Evolutionary conservation across 139 green algal genomes (phyloP).

Genomic region (Picochlorum sp.): DNA sequence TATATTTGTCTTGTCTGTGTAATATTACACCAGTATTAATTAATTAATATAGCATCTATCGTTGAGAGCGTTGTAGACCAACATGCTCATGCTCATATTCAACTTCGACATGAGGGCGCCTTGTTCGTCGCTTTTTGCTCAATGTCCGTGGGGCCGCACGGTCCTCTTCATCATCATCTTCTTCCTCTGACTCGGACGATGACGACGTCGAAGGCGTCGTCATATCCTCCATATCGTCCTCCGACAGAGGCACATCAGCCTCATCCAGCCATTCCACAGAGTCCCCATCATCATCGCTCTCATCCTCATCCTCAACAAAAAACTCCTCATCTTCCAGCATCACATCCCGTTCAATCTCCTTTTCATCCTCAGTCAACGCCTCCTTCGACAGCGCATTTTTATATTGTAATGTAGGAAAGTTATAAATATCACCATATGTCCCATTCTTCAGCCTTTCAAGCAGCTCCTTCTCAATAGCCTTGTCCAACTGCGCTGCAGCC

Average conservation of each 20-base stretch:
- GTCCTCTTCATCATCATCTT: too few species aligned
- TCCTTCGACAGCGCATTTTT: conserved; percentile 69
- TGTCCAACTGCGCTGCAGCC: conserved; percentile 81
- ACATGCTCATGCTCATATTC: too few species aligned
- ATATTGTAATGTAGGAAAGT: conserved; percentile 91
- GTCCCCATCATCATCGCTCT: conserved; percentile 34
- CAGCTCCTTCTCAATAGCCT: conserved; percentile 83
- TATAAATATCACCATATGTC: conserved; percentile 99
- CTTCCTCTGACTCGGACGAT: too few species aligned
- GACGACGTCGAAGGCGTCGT: too few species aligned
- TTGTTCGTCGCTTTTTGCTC: too few species aligned
- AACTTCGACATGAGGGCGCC: too few species aligned
- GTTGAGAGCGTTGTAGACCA: too few species aligned
- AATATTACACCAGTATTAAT: neutral
- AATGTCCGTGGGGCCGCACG: too few species aligned
- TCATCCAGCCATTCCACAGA: conserved; percentile 61
- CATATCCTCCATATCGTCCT: conserved; percentile 1
- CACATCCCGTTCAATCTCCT: conserved; percentile 26
- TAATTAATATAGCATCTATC: too few species aligned
- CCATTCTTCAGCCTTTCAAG: conserved; percentile 83
- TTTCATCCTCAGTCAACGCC: conserved; percentile 55
- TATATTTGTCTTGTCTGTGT: neutral
- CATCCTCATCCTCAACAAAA: conserved; percentile 36
- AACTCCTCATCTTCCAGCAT: conserved; percentile 38
- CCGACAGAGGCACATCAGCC: conserved; percentile 14